phyloP scores from a whole-genome alignment of 2,329 filamentous ascomycete genomes.

The Aspergillus calidoustus region DNA sequence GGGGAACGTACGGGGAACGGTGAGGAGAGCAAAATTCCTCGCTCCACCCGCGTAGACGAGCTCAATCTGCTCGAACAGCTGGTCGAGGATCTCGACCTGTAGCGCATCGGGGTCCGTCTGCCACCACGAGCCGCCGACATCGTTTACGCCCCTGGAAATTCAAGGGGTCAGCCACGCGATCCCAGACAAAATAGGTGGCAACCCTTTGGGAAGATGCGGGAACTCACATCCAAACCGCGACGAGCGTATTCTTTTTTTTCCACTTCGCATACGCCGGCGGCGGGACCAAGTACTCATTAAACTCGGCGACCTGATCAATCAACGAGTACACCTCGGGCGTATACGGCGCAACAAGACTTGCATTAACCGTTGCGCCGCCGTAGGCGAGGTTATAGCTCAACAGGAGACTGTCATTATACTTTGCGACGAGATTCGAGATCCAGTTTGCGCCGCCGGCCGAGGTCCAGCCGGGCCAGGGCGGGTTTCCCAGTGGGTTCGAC shows the following conservation, averaged over 20 bases:
- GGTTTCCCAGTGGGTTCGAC: conserved; percentile 20
- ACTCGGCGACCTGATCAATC: conserved; percentile 19
- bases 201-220: not conserved
- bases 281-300: not conserved
- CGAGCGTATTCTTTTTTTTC: conserved; percentile 4
- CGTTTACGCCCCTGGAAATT: conserved; percentile 16
- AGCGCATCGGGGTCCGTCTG: conserved; percentile 8
- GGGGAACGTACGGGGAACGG: conserved; percentile 14
- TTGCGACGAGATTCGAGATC: conserved; percentile 12
- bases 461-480: conserved; percentile 16
- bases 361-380: conserved; percentile 18
- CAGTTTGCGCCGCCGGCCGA: conserved; percentile 18
- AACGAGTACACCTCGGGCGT: conserved; percentile 8
- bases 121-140: conserved; percentile 15
- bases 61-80: conserved; percentile 17
- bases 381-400: conserved; percentile 20
- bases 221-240: conserved; percentile 18
- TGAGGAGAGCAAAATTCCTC: conserved; percentile 14
- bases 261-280: conserved; percentile 7
- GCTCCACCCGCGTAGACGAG: conserved; percentile 14
- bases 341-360: conserved; percentile 14
- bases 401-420: conserved; percentile 12
- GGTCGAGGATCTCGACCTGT: conserved; percentile 5
- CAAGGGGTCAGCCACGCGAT: not conserved
- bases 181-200: no score